A percentile compares a stretch with the other conserved stretches of the same genome.
Evolutionary conservation across 805 yeast genomes (phyloP).

Genomic region (Nakazawaea anatomiae): DNA sequence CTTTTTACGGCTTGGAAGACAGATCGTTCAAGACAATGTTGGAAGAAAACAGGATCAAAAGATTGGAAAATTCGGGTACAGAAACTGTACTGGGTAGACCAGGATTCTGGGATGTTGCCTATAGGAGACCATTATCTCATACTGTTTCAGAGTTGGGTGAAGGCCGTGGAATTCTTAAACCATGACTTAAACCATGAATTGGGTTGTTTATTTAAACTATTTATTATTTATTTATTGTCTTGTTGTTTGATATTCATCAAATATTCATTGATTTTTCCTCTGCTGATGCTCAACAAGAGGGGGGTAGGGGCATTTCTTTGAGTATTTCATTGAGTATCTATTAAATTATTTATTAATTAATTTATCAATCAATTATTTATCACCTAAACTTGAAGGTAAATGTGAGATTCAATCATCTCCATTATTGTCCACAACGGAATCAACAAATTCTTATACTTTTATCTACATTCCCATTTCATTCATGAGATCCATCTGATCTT

Average conservation of each 20-base stretch:
- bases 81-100: constrained; percentile 30
- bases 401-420: too few species aligned
- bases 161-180: constrained; percentile 49
- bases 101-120: constrained; percentile 75
- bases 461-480: constrained; percentile 37
- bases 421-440: not conserved
- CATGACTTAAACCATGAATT: constrained; percentile 24
- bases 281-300: too few species aligned
- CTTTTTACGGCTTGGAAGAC: constrained; percentile 39
- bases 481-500: constrained; percentile 30
- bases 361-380: constrained; percentile 17
- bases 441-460: not conserved
- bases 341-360: constrained; percentile 22
- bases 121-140: constrained; percentile 78
- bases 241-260: not conserved
- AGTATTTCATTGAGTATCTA: not conserved
- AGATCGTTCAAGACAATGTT: constrained; percentile 37
- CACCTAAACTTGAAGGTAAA: too few species aligned
- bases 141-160: constrained; percentile 72
- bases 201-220: not conserved
- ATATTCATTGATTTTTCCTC: too few species aligned
- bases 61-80: constrained; percentile 23
- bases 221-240: constrained; percentile 6
- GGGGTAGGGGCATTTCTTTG: too few species aligned
- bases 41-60: constrained; percentile 32